Evolutionary conservation across 371 early-diverging fungal species (phyloP), one percentile per base, ranked within the genome.

Genomic region (Batrachochytrium dendrobatidis): DNA sequence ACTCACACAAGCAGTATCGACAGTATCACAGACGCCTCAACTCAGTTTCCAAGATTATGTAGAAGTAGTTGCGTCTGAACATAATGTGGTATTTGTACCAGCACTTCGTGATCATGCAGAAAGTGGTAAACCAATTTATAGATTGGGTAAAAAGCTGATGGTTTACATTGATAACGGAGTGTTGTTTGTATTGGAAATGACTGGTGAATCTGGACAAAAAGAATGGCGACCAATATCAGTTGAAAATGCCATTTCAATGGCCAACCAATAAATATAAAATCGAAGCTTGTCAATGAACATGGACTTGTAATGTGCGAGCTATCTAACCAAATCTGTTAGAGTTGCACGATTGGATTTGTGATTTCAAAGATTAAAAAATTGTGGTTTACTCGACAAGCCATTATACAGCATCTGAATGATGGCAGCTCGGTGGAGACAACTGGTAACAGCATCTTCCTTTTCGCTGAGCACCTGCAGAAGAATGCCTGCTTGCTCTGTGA

Each of bases 31-130:
- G 25, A 22, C 63, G 18, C 65, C 65, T 20, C 63, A 64, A 25
- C 53, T 68, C 12, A 64, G 75, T 18, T 79, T 80, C 66, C 64
- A 67, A 63, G 81, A 80, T 29, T 62, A 77, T 10, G 62, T 81
- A 29, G 79, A 78, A 61, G 59, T 64, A 31, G 61, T 68, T 46
- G 74, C 77, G 1, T 70, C 63, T 1, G 69, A 70, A 28, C 58
- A 63, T 34, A 73, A 74, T 12, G 34, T 83, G 34, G 56, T 64
- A 55, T 68, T 81, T 56, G 63, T 75, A 8, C 73, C 80, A 35
- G 65, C 70, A 32, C 57, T 63, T 29, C 63, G 63, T 39, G 60
- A 59, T 51, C 70, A 69, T 39, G 75, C 70, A n/a, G 54, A 56
- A 8, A 63, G 65, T 1, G 83, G 80, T 3, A 71, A 76, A 55